Percentiles rank a stretch among this genome's conserved stretches.
Evolutionary conservation across 164 flowering plant genomes (phyloP).

Genomic region (Malania oleifera): DNA sequence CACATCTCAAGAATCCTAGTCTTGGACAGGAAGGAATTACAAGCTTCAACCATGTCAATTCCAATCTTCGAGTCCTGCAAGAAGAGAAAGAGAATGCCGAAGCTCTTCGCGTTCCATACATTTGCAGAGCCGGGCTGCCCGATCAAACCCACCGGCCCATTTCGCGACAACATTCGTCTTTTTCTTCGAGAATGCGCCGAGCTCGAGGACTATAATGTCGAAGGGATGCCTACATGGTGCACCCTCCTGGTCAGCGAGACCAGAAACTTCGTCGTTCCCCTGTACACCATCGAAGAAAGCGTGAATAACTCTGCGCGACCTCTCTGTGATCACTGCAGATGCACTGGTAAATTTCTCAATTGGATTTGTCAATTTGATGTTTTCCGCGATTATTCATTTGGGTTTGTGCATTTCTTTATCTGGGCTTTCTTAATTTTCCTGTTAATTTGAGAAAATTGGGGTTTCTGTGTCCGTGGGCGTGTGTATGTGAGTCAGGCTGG

Average conservation of each 20-base stretch:
- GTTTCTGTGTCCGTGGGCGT: slow-evolving; percentile 2
- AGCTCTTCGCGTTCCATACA: slow-evolving; percentile 42
- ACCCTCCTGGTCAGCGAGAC: slow-evolving; percentile 56
- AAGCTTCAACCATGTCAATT: slow-evolving; percentile 20
- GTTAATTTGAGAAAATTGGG: neutral
- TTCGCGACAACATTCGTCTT: slow-evolving; percentile 57
- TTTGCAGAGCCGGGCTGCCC: slow-evolving; percentile 58
- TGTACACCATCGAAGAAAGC: slow-evolving; percentile 65
- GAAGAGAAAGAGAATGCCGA: slow-evolving; percentile 40
- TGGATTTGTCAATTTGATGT: slow-evolving; percentile 8
- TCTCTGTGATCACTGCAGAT: slow-evolving; percentile 75
- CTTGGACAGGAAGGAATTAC: neutral
- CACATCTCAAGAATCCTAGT: no score
- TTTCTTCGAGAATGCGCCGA: slow-evolving; percentile 59
- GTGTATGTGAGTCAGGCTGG: slow-evolving; percentile 64
- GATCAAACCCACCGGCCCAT: slow-evolving; percentile 37
- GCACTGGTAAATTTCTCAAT: slow-evolving; percentile 40
- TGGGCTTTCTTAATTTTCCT: neutral
- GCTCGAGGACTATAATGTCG: slow-evolving; percentile 36
- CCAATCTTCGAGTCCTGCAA: slow-evolving; percentile 31
- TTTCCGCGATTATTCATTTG: neutral
- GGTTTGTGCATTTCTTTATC: no score
- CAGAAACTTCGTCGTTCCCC: slow-evolving; percentile 48
- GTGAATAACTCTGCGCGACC: slow-evolving; percentile 42
- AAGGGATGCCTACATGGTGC: slow-evolving; percentile 63